phyloP scores from a whole-genome alignment of 148 eudicot genomes.

The Diospyros lotus region DNA sequence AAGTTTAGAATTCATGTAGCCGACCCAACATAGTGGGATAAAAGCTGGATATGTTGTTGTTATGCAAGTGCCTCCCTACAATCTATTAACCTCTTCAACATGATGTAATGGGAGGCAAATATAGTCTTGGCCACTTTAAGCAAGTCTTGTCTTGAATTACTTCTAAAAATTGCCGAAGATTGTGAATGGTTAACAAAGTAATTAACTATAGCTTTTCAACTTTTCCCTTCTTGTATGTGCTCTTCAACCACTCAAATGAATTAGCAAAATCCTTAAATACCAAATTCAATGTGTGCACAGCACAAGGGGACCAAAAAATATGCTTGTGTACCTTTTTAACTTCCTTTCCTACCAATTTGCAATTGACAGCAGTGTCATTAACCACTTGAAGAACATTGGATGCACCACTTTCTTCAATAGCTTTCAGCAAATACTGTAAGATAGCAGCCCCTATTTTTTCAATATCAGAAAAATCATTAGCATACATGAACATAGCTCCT shows the following conservation, averaged over 20 bases:
- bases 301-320: constrained; percentile 6
- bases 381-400: constrained; percentile 7
- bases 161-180: constrained; percentile 12
- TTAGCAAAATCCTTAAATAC: too few relatives aligned
- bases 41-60: too few relatives aligned
- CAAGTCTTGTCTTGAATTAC: constrained; percentile 12
- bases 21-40: too few relatives aligned
- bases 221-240: constrained; percentile 10
- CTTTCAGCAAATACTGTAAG: background rate
- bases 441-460: background rate
- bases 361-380: background rate
- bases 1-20: too few relatives aligned
- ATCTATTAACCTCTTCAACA: background rate
- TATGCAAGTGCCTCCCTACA: constrained; percentile 21
- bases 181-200: constrained; percentile 17
- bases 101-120: constrained; percentile 21
- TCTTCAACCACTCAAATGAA: too few relatives aligned
- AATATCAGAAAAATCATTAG: background rate
- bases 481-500: constrained; percentile 3
- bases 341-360: constrained; percentile 10
- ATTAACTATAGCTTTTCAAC: constrained; percentile 5
- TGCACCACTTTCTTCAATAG: background rate
- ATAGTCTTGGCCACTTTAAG: constrained; percentile 27
- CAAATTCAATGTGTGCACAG: too few relatives aligned
- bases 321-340: constrained; percentile 17